phyloP scores from a whole-genome alignment of 2,329 filamentous ascomycete genomes.

The Cercospora sp. region DNA sequence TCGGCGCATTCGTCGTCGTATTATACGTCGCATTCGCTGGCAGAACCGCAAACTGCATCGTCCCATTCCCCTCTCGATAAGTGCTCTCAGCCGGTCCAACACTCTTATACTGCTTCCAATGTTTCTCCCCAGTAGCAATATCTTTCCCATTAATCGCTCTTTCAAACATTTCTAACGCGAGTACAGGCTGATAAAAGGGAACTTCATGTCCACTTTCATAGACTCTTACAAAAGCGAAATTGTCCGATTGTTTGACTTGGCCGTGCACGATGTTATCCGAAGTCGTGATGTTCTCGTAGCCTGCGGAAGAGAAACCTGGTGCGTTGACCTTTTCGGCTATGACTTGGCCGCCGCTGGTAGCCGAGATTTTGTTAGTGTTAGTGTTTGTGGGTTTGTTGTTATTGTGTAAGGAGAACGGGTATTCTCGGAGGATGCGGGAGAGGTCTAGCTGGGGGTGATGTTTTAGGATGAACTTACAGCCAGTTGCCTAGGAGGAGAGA shows the following conservation, averaged over 20 bases:
- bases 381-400: background rate
- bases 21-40: conserved; percentile 49
- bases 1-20: conserved; percentile 25
- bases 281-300: conserved; percentile 51
- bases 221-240: conserved; percentile 53
- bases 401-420: background rate
- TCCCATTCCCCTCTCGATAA: conserved; percentile 46
- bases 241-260: conserved; percentile 54
- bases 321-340: conserved; percentile 45
- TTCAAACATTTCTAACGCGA: conserved; percentile 52
- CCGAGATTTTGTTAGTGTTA: conserved; percentile 34
- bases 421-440: background rate
- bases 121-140: conserved; percentile 50
- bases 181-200: conserved; percentile 55
- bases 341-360: conserved; percentile 41
- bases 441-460: background rate
- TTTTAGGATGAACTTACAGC: conserved; percentile 30
- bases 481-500: conserved; percentile 39
- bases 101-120: conserved; percentile 25
- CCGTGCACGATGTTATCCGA: conserved; percentile 49
- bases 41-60: conserved; percentile 49
- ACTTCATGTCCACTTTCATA: conserved; percentile 54
- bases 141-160: conserved; percentile 51
- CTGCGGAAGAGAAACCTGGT: conserved; percentile 46
- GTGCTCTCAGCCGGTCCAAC: conserved; percentile 32